phyloP scores from a whole-genome alignment of 129 eudicot species.

The Centrapalus pauciflorus region DNA sequence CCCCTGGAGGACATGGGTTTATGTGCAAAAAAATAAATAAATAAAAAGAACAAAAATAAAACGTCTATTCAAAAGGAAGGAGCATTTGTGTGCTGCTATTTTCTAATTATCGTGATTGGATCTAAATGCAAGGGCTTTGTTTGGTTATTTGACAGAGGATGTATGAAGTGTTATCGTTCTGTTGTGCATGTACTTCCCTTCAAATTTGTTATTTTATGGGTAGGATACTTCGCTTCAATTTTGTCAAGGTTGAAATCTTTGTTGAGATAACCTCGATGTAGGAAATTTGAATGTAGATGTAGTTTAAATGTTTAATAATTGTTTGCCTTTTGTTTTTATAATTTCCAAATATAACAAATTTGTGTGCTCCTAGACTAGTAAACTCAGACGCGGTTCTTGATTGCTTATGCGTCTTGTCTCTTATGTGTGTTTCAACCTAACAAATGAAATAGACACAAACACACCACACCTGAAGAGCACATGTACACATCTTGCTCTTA shows the following conservation, averaged over 20 bases:
- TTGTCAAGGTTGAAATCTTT: slow-evolving; percentile 4
- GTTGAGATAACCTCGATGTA: neutral
- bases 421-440: neutral
- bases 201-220: neutral
- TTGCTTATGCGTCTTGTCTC: neutral
- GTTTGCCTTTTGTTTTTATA: neutral
- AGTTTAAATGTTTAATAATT: neutral
- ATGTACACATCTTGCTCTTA: neutral
- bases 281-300: neutral
- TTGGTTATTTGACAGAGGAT: slow-evolving; percentile 7
- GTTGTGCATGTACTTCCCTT: neutral
- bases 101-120: neutral
- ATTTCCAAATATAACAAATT: slow-evolving; percentile 1
- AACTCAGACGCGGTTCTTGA: neutral
- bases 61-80: no score
- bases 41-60: no score
- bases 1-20: neutral
- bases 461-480: neutral
- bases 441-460: neutral
- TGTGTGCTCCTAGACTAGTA: no score
- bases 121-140: neutral
- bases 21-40: slow-evolving; percentile 4
- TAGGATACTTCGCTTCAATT: neutral
- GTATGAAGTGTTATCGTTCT: neutral
- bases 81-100: neutral